Evolutionary conservation across 768 basidiomycete genomes (phyloP).

Genomic region (Mycena galopus): DNA sequence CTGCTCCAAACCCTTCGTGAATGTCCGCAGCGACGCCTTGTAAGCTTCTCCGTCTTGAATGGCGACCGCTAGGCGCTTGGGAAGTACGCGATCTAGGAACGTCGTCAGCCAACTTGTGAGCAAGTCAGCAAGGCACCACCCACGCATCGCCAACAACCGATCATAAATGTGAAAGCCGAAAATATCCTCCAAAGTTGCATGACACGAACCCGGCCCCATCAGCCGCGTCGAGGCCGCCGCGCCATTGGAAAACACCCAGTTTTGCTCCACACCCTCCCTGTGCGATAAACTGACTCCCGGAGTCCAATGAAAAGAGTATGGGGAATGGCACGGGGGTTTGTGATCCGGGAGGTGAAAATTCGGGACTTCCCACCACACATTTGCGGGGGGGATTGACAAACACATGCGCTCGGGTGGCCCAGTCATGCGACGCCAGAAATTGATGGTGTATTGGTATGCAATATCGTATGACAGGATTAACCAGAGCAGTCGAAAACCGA

Average conservation of each 20-base stretch:
- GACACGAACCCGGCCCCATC: background rate
- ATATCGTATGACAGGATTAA: background rate
- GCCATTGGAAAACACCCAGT: slow-evolving; percentile 20
- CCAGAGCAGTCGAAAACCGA: background rate
- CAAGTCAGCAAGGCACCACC: no score
- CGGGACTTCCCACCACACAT: slow-evolving; percentile 25
- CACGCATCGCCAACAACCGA: background rate
- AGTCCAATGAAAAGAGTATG: slow-evolving; percentile 1
- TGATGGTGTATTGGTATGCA: background rate
- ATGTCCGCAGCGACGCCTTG: background rate
- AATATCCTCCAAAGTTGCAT: background rate
- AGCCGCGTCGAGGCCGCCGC: background rate
- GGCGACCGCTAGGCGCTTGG: background rate
- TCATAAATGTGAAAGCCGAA: background rate
- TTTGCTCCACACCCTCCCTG: slow-evolving; percentile 16
- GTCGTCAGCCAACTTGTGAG: no score
- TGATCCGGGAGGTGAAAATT: background rate
- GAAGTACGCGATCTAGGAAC: background rate
- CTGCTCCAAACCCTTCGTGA: background rate
- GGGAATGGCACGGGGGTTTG: background rate
- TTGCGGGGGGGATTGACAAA: background rate
- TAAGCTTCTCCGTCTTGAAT: background rate
- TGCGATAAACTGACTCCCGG: slow-evolving; percentile 2
- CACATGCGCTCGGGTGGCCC: background rate
- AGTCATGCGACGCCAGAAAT: background rate